Base-by-base conservation (phyloP, 805 yeast species). In the Trichomonascus vanleenenianus region DNA sequence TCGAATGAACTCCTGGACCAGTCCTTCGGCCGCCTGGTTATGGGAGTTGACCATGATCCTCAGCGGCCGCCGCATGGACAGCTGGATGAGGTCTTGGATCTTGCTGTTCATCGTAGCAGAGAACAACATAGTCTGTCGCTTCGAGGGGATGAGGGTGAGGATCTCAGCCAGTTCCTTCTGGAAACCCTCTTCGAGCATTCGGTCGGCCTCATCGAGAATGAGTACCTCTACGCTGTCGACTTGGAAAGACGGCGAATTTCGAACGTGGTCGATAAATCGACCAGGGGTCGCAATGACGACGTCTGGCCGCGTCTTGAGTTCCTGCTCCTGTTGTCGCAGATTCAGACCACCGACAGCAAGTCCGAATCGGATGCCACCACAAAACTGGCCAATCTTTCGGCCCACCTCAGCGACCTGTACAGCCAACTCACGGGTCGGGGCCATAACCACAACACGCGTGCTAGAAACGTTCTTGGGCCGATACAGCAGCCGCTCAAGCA, bases 111-210 rank as follows among this genome's bases (percentile, higher is more conserved):
- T 93, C 7, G 99, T 93, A 39, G 99, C 99, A 31, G 98, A 93
- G 58, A 89, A 93, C 56, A 93, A 70, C 70, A 93, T 68, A 0
- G 97, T 91, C 67, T 93, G 99, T 64, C 97, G 80, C 66, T 86
- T 86, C 42, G 81, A 76, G 25, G 99, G 98, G 53, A 94, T 72
- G 45, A 91, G 71, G 11, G 84, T 75, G 65, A 93, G 75, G 49
- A 93, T 91, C 63, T 93, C 98, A 15, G 87, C 83, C 54, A 93
- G 72, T 66, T 93, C 98, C 44, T 81, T 86, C 66, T 89, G 96
- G 78, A 93, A 93, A 60, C 99, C 99, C 67, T 93, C 99, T 63
- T 93, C 99, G 56, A 93, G 75, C 97, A 93, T 93, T 71, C 98
- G 81, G 74, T 93, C 98, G 49, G 98, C 98, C 71, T 93, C 98